Evolutionary conservation across 2,329 filamentous ascomycete species (phyloP), one percentile per base, ranked within the genome.

Genomic region (Fusarium heterosporum): DNA sequence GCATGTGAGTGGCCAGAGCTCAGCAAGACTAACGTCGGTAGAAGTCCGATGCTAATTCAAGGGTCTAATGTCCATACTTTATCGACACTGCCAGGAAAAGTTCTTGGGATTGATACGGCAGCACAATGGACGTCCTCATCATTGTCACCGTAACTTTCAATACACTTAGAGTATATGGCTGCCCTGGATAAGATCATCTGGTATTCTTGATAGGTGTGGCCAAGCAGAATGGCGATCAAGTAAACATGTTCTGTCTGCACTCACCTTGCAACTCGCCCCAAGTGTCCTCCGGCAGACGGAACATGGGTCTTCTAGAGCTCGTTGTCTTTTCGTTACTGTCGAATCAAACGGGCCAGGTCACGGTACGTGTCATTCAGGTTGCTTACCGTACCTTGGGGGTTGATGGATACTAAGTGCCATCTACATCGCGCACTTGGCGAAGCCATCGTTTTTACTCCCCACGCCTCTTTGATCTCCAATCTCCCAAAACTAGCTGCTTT

Each of bases 1-100:
- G 25, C 19, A 25, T 56, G 40, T 64, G 40, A 68, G 36, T 68
- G 64, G 65, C 8, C 40, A 40, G 38, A 61, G 25, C 19, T 46
- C 34, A 29, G 40, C 34, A 29, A 61, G 28, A 26, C 42, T 29
- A 29, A 38, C 29, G 17, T 40, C 25, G n/a, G 16, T 25, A 17
- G 14, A 38, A 38, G 26, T 34, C 28, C 22, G 16, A 30, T 48
- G 32, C 36, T 40, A 36, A 34, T 39, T 46, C 38, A 30, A 61
- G 42, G 55, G 28, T 51, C 51, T 36, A 42, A n/a, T 41, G 29
- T 41, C 40, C 43, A 46, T 36, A 48, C 25, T n/a, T 49, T 34
- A 45, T 26, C 22, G 13, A 16, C 16, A 17, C 42, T 22, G 38
- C 22, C 22, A 34, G 17, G 38, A 26, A 9, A 25, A 22, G 50